Evolutionary conservation across 306 rosid species (phyloP), one percentile per base, ranked within the genome.

Genomic region (Quercus variabilis): DNA sequence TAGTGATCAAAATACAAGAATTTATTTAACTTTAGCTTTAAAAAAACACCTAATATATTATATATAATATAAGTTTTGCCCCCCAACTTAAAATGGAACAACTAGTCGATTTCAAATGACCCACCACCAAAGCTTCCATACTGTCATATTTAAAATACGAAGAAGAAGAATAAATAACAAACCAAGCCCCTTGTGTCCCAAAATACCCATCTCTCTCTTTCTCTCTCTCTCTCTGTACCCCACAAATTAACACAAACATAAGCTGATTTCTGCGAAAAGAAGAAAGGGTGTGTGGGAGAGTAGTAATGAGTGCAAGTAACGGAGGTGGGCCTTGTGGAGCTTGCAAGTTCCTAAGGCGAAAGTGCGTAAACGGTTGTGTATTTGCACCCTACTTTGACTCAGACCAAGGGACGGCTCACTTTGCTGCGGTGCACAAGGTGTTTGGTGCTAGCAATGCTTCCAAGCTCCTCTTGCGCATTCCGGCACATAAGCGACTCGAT

Each of bases 381-480:
- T 94, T 94, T 79, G 93, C 98, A 25, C 97, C 98, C 1, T 94
- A 92, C 64, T 94, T 94, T 82, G 92, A 92, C 85, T 85, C 97
- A 0, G 97, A 90, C 2, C 92, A 88, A 86, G 98, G 98, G 10
- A 80, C 98, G 0, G 88, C 90, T 26, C 92, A 94, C 74, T 94
- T 94, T 74, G 98, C 98, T 0, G 98, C 98, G 1, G 97, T 94
- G 23, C 98, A 94, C 55, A 94, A 89, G 83, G 97, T 94, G 72
- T 94, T 92, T 70, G 98, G 98, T n/a, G 98, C 98, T 6, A 94
- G 98, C 85, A 94, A 94, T 83, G 97, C 94, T 77, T 92, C 98
- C 13, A 94, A 94, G 91, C 77, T 94, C 3, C 97, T 94, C 76
- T 75, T 69, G 58, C 60, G 90, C 5, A 82, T 94, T 26, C 97